Evolutionary conservation across 371 early-diverging fungal genomes (phyloP).

Genomic region (Mortierella sp.): DNA sequence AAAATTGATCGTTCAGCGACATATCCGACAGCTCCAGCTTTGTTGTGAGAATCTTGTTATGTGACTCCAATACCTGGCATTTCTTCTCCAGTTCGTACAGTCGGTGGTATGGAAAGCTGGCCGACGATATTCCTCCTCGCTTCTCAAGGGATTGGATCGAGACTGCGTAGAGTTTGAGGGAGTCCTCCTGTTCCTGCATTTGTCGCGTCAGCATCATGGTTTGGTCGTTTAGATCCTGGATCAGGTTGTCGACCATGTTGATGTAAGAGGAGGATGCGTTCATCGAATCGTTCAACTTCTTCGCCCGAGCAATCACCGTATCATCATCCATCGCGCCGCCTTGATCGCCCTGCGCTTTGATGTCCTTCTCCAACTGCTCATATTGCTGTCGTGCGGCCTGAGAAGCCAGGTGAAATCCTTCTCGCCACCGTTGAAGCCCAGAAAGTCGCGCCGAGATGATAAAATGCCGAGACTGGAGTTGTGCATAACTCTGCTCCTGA

Average conservation of each 20-base stretch:
- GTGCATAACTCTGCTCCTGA: constrained; percentile 50
- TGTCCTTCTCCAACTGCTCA: constrained; percentile 51
- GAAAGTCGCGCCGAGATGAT: constrained; percentile 33
- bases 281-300: constrained; percentile 45
- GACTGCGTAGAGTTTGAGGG: constrained; percentile 62
- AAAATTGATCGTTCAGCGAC: constrained; percentile 55
- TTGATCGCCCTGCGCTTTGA: not conserved
- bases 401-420: constrained; percentile 40
- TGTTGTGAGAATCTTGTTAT: constrained; percentile 60
- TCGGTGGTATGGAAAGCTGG: constrained; percentile 58
- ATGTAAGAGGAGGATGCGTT: constrained; percentile 44
- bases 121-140: constrained; percentile 35
- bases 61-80: constrained; percentile 46
- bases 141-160: constrained; percentile 57
- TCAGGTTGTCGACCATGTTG: constrained; percentile 43
- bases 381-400: constrained; percentile 31
- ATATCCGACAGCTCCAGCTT: constrained; percentile 64
- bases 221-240: constrained; percentile 33
- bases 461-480: constrained; percentile 38
- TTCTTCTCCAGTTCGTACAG: constrained; percentile 55
- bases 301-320: constrained; percentile 7
- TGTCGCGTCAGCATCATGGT: constrained; percentile 31
- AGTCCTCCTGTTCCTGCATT: constrained; percentile 62
- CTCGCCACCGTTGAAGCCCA: constrained; percentile 40
- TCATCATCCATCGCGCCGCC: constrained; percentile 19